Evolutionary conservation across 208 protist species (phyloP).

Genomic region (Wallacemonas sp.): DNA sequence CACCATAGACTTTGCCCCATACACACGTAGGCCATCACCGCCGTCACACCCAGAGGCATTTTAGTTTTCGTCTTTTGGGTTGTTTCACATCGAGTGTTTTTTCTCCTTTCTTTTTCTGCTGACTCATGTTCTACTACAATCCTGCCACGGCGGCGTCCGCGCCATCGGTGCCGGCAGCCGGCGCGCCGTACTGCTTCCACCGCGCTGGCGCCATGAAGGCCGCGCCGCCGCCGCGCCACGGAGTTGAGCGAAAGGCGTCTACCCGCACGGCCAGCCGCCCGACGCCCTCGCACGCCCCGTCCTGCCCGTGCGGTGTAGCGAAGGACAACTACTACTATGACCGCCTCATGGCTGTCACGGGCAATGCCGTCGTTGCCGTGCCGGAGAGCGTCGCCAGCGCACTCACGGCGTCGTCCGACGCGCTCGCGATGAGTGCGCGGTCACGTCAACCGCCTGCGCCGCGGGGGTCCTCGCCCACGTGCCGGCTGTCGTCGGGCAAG

Average conservation of each 20-base stretch:
- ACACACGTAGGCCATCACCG: too few relatives aligned
- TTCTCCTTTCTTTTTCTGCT: constrained; percentile 3
- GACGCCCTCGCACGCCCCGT: neutral
- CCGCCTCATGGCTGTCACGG: neutral
- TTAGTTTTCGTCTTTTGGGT: neutral
- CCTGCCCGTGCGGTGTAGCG: too few relatives aligned
- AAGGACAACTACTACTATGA: neutral
- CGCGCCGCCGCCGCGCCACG: neutral
- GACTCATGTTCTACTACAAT: constrained; percentile 9
- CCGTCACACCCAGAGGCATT: neutral
- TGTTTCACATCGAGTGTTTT: neutral
- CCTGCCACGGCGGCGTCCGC: neutral
- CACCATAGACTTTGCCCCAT: too few relatives aligned
- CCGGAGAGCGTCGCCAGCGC: neutral
- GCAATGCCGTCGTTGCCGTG: neutral
- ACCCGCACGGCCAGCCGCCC: neutral
- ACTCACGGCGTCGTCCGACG: neutral
- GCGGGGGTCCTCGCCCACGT: too few relatives aligned
- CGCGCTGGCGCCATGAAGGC: neutral
- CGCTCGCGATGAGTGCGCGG: neutral
- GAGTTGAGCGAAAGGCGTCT: neutral
- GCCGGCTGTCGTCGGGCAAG: too few relatives aligned
- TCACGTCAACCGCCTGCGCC: too few relatives aligned
- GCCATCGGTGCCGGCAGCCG: neutral
- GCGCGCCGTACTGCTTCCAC: constrained; percentile 1